Base-by-base conservation (phyloP, 1,139 yeast species). In the Pichiaceae sp. region DNA sequence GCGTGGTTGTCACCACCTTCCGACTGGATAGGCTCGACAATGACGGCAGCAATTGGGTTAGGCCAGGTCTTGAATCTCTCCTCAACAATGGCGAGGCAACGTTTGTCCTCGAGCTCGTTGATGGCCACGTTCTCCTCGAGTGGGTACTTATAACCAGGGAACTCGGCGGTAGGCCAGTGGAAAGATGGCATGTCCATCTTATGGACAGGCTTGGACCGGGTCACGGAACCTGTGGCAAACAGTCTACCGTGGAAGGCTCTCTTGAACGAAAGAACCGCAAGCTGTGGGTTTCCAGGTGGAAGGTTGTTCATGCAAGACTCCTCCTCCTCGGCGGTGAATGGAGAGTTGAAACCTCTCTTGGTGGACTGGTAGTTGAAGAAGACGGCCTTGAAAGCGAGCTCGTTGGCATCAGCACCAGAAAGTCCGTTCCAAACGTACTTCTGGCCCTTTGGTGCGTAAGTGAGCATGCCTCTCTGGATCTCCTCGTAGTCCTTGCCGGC, bases 1-100 rank as follows among this genome's bases (percentile, higher is more conserved):
- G 83, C 93, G 56, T 82, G 94, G 67, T 81, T 81, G 62, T 82
- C 93, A 57, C 93, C 93, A 57, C 93, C 93, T 64, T 82, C 93
- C 26, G 89, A 77, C 62, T 82, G 93, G 45, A 83, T 76, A 44
- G 93, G 93, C 64, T 82, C 93, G 39, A 80, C 72, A 48, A 82
- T 72, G 32, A 79, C 67, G 41, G 84, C 91, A 19, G 91, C 91
- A 51, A 82, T 77, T 38, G 89, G 87, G 38, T 67, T 59, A 43
- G 63, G 57, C 81, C 83, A 77, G 33, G 66, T 63, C 45, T 66
- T 57, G 58, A 78, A 66, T 42, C 75, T 56, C 20, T 70, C 61
- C 49, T 79, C 87, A 37, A 81, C 66, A 43, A 61, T 68, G 16
- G 56, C 69, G 43, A 82, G 69, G 57, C 89, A 79, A 53, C 84